Evolutionary conservation across 441 rosid genomes (phyloP).

Genomic region (Arabidopsis hybrid): DNA sequence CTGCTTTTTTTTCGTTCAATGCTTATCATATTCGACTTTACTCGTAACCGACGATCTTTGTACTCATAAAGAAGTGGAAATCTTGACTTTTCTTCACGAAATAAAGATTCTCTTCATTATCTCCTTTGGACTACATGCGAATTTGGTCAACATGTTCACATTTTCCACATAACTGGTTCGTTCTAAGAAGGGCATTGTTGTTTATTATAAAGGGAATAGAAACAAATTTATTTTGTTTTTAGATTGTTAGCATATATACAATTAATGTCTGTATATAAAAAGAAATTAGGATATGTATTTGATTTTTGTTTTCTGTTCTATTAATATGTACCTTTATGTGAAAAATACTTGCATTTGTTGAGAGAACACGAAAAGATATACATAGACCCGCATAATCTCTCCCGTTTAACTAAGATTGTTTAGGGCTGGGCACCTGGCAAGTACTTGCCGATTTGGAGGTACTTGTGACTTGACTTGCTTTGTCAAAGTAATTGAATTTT

Average conservation of each 20-base stretch:
- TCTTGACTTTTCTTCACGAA: conserved; percentile 19
- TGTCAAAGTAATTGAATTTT: no score
- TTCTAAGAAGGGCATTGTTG: conserved; percentile 1
- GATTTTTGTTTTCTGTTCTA: background rate
- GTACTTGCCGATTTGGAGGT: no score
- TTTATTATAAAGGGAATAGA: background rate
- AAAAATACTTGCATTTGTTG: no score
- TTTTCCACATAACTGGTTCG: conserved; percentile 3
- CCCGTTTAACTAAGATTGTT: no score
- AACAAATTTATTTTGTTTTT: background rate
- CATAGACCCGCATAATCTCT: no score
- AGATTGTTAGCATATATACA: background rate
- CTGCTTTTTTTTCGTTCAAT: background rate
- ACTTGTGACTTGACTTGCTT: no score
- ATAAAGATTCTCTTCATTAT: conserved; percentile 9
- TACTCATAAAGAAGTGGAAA: conserved; percentile 15
- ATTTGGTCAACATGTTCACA: conserved; percentile 38
- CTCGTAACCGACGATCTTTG: background rate
- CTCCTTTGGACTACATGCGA: conserved; percentile 16
- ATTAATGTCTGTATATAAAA: background rate
- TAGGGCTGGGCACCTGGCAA: no score
- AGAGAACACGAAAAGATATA: no score
- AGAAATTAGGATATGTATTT: background rate
- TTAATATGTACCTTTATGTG: background rate
- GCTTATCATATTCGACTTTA: background rate